Evolutionary conservation across 192 early-diverging fungal genomes (phyloP).

Genomic region (Coemansia sp.): DNA sequence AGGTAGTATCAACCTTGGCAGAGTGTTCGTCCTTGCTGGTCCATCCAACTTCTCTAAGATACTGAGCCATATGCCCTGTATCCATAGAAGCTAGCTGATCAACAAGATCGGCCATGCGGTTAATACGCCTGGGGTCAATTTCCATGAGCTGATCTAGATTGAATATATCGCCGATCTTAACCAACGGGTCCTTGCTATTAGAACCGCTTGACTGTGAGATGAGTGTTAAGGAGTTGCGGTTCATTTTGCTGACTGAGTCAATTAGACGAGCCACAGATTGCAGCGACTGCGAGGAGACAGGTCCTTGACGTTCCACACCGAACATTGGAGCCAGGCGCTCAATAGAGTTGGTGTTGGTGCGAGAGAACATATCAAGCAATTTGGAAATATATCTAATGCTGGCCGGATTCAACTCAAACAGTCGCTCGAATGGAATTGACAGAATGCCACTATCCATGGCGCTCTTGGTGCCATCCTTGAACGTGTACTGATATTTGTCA

Average conservation of each 20-base stretch:
- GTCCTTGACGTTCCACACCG: constrained; percentile 16
- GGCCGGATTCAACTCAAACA: constrained; percentile 24
- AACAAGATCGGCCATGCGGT: constrained; percentile 13
- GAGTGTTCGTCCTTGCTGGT: neutral
- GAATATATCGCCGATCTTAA: constrained; percentile 16
- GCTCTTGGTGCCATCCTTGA: neutral
- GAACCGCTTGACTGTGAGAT: constrained; percentile 12
- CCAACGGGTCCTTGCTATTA: constrained; percentile 9
- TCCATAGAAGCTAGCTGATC: constrained; percentile 8
- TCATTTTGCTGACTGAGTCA: constrained; percentile 15
- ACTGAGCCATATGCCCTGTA: constrained; percentile 3
- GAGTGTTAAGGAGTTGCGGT: neutral
- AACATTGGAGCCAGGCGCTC: constrained; percentile 29
- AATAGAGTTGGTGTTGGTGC: neutral
- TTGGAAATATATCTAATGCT: constrained; percentile 32
- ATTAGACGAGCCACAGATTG: constrained; percentile 13
- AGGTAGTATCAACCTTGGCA: neutral
- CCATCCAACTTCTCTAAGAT: constrained; percentile 34
- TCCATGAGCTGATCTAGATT: constrained; percentile 12
- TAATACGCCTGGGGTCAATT: constrained; percentile 17
- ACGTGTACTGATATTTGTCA: constrained; percentile 10
- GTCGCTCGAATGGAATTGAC: constrained; percentile 30
- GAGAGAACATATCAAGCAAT: constrained; percentile 16
- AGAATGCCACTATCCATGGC: constrained; percentile 8
- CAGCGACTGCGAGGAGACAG: constrained; percentile 1